Conservation (phyloP, 192 early-diverging fungal species). For the Podila verticillata region DNA sequence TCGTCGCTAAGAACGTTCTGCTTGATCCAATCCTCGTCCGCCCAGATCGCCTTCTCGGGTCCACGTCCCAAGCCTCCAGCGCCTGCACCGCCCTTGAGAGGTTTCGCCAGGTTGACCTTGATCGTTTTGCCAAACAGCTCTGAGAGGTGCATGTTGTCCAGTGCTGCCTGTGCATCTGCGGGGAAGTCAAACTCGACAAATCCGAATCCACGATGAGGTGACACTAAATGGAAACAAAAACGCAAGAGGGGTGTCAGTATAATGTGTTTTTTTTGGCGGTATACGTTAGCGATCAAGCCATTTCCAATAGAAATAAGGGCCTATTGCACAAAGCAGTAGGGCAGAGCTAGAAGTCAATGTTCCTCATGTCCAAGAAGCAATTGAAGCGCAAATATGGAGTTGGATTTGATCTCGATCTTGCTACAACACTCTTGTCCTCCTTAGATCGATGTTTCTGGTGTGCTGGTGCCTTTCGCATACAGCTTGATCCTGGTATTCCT, state of each 20-base stretch:
- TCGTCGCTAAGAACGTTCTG: conserved; percentile 35
- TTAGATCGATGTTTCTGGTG: no score
- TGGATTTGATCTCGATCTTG: no score
- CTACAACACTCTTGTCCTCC: no score
- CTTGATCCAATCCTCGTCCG: conserved; percentile 50
- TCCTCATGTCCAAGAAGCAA: no score
- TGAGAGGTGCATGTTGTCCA: conserved; percentile 92
- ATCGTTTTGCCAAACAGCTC: conserved; percentile 92
- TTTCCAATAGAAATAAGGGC: no score
- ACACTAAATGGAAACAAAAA: conserved; percentile 44
- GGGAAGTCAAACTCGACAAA: conserved; percentile 93
- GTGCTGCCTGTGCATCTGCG: conserved; percentile 87
- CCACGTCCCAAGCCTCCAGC: conserved; percentile 50
- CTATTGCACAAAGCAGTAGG: no score
- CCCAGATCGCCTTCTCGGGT: conserved; percentile 50
- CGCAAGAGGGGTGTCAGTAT: neutral
- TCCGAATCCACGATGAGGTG: conserved; percentile 91
- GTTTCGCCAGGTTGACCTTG: conserved; percentile 86
- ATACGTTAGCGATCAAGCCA: neutral
- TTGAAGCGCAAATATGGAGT: no score
- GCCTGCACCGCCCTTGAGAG: conserved; percentile 56
- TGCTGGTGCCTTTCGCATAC: no score
- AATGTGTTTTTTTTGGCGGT: neutral
- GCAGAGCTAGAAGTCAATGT: neutral
- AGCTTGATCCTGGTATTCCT: no score